Evolutionary conservation across 495 filamentous ascomycete genomes (phyloP).

Genomic region (Penicillium antarcticum): DNA sequence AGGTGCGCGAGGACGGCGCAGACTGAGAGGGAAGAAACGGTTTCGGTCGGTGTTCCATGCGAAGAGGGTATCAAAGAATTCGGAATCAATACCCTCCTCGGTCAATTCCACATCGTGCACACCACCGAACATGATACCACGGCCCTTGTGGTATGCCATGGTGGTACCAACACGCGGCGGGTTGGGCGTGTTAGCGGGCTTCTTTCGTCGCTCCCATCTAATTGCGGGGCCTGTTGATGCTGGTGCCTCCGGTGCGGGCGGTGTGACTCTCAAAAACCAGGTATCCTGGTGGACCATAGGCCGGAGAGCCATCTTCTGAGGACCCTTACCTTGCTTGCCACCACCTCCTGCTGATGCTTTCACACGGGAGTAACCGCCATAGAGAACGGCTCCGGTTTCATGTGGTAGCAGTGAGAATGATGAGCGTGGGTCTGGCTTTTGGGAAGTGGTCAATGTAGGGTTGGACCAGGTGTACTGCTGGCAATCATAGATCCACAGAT

Average conservation of each 20-base stretch:
- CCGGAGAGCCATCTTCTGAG: conserved; percentile 67
- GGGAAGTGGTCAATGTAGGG: conserved; percentile 67
- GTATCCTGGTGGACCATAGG: conserved; percentile 90
- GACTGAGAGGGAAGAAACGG: conserved; percentile 78
- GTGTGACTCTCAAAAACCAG: conserved; percentile 83
- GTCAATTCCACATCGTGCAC: conserved; percentile 92
- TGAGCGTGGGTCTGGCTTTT: conserved; percentile 85
- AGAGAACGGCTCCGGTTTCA: conserved; percentile 82
- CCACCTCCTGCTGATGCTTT: conserved; percentile 56
- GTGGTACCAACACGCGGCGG: conserved; percentile 83
- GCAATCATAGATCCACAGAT: conserved; percentile 67
- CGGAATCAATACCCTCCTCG: conserved; percentile 92
- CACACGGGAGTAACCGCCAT: conserved; percentile 89
- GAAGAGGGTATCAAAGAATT: conserved; percentile 88
- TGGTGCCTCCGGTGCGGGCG: conserved; percentile 60
- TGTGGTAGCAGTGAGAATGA: conserved; percentile 90
- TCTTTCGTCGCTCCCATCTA: conserved; percentile 90
- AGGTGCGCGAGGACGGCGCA: conserved; percentile 63
- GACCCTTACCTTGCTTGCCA: conserved; percentile 58
- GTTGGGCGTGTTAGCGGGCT: conserved; percentile 82
- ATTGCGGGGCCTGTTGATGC: conserved; percentile 61
- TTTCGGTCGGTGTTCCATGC: conserved; percentile 95
- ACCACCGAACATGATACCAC: conserved; percentile 90
- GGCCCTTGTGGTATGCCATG: conserved; percentile 88
- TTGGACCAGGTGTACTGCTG: conserved; percentile 73